Percentiles rank a stretch among this genome's conserved stretches.
Conservation (phyloP, 176 grass and related monocot genomes). For the Phyllostachys edulis region DNA sequence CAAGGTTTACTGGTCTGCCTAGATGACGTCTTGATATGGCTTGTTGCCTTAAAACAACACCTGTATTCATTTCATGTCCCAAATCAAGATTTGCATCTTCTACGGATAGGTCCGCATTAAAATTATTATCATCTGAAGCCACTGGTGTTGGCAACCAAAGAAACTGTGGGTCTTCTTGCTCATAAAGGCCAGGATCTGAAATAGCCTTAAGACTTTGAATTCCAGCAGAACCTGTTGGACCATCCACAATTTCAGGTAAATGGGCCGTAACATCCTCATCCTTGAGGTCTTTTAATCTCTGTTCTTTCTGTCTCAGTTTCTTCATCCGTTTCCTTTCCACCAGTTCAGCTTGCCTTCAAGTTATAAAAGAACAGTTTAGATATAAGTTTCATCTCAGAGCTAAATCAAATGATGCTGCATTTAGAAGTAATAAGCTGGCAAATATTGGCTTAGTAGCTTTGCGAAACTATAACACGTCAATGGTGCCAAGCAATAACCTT, state of each 20-base stretch:
- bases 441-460: not conserved
- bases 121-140: constrained; percentile 20
- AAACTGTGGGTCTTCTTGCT: constrained; percentile 39
- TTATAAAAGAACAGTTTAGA: constrained; percentile 19
- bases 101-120: not conserved
- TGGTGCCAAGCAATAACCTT: constrained; percentile 47
- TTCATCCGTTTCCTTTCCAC: constrained; percentile 81
- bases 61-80: constrained; percentile 23
- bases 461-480: constrained; percentile 13
- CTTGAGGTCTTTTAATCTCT: constrained; percentile 58
- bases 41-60: constrained; percentile 8
- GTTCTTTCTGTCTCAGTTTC: constrained; percentile 85
- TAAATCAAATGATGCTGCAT: not conserved
- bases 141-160: not conserved
- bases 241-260: constrained; percentile 28
- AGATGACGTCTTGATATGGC: not conserved
- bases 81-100: constrained; percentile 23
- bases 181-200: constrained; percentile 39
- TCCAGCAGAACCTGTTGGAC: constrained; percentile 22
- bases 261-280: constrained; percentile 7
- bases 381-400: constrained; percentile 19
- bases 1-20: constrained; percentile 19
- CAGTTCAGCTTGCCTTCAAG: constrained; percentile 60
- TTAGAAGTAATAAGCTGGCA: constrained; percentile 13
- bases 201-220: constrained; percentile 32